These are phyloP conservation scores for Chlamydomonas urium DNA, from an alignment of 139 green algal genomes.

Conservation along the genomic window DNA sequence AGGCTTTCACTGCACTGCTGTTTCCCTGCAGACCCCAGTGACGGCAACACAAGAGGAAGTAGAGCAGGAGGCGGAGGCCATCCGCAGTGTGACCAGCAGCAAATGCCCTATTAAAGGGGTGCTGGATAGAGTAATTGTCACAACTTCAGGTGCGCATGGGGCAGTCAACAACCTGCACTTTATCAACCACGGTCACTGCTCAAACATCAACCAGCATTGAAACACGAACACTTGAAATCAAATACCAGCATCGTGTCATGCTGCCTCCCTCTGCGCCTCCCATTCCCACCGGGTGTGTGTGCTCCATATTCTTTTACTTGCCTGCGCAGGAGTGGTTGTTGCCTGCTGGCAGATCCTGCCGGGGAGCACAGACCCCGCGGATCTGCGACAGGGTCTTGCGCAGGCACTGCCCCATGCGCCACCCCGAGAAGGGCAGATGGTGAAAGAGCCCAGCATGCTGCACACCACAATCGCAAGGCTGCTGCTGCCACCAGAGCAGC, in stretches of 20 bases:
- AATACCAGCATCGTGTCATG: too few species aligned
- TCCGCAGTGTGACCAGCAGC: slow-evolving; percentile 21
- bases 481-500: slow-evolving; percentile 34
- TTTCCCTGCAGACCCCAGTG: slow-evolving; percentile 44
- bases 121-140: slow-evolving; percentile 60
- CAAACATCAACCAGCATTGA: too few species aligned
- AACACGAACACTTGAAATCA: too few species aligned
- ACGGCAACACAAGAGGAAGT: slow-evolving; percentile 29
- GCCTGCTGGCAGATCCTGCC: slow-evolving; percentile 60
- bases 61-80: slow-evolving; percentile 30
- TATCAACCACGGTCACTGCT: not conserved
- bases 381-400: slow-evolving; percentile 29
- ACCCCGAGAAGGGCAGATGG: slow-evolving; percentile 33
- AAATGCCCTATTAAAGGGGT: slow-evolving; percentile 52
- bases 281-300: not conserved
- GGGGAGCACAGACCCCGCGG: slow-evolving; percentile 29
- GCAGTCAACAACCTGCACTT: not conserved
- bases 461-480: slow-evolving; percentile 65
- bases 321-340: slow-evolving; percentile 45
- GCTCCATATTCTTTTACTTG: not conserved
- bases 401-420: slow-evolving; percentile 52
- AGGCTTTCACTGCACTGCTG: not conserved
- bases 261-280: too few species aligned
- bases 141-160: slow-evolving; percentile 24
- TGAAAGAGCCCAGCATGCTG: slow-evolving; percentile 56